Evolutionary conservation across 495 filamentous ascomycete genomes (phyloP).

Genomic region (Hyaloscypha variabilis): DNA sequence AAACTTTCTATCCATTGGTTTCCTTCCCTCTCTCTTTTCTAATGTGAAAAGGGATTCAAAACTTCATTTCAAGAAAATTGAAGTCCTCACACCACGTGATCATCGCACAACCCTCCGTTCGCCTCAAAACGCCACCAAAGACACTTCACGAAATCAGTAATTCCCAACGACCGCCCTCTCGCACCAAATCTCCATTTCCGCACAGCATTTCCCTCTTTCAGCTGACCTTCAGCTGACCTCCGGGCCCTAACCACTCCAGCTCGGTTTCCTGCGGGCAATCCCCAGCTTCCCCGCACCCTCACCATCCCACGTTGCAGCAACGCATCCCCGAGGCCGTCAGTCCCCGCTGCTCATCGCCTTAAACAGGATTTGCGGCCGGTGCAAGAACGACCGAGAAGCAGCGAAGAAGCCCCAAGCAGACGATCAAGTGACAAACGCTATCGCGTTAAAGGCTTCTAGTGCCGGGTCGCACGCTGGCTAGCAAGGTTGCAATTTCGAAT

Average conservation of each 20-base stretch:
- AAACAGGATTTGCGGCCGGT: background rate
- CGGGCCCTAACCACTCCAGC: background rate
- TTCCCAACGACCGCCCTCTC: background rate
- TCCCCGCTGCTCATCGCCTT: background rate
- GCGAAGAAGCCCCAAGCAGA: background rate
- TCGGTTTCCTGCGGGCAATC: background rate
- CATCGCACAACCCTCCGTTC: too few relatives aligned
- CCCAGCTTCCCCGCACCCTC: conserved; percentile 10
- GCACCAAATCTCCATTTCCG: conserved; percentile 2
- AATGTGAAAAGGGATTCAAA: too few relatives aligned
- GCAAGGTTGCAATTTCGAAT: background rate
- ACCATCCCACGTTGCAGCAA: too few relatives aligned
- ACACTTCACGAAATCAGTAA: background rate
- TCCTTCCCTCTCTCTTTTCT: too few relatives aligned
- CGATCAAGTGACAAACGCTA: background rate
- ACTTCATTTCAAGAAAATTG: too few relatives aligned
- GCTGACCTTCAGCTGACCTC: too few relatives aligned
- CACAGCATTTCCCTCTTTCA: too few relatives aligned
- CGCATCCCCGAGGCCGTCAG: conserved; percentile 6
- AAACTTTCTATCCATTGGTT: too few relatives aligned
- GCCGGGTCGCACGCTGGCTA: background rate
- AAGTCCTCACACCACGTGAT: too few relatives aligned
- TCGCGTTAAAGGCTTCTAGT: background rate
- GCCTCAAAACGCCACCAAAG: too few relatives aligned
- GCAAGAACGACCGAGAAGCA: background rate